Percentiles rank a stretch among this genome's conserved stretches.
Evolutionary conservation across 2,329 filamentous ascomycete species (phyloP).

Genomic region (Pseudocercospora vitis): DNA sequence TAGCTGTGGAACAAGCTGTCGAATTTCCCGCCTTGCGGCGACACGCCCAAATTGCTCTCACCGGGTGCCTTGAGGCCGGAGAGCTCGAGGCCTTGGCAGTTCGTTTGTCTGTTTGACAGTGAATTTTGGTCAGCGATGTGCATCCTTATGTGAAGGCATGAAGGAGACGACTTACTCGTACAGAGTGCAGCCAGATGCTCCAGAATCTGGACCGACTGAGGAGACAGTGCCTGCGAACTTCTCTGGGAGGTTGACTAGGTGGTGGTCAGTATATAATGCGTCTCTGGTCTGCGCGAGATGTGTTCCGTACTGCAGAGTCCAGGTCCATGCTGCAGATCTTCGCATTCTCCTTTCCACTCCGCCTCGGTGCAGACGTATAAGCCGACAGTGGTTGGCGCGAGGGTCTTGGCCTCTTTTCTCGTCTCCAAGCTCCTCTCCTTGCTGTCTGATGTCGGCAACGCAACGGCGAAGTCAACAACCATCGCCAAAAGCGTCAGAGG

Average conservation of each 20-base stretch:
- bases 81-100: conserved; percentile 19
- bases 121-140: not conserved
- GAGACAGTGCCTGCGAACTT: conserved; percentile 19
- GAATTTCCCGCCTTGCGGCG: conserved; percentile 18
- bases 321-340: conserved; percentile 20
- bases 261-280: not conserved
- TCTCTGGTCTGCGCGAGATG: not conserved
- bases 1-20: conserved; percentile 23
- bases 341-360: conserved; percentile 22
- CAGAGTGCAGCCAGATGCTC: conserved; percentile 23
- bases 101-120: conserved; percentile 11
- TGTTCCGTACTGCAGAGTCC: conserved; percentile 25
- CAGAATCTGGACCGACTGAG: conserved; percentile 21
- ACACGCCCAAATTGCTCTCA: conserved; percentile 9
- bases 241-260: conserved; percentile 21
- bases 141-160: not conserved
- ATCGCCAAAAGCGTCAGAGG: conserved; percentile 11
- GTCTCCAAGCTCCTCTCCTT: not conserved
- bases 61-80: conserved; percentile 17
- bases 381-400: conserved; percentile 23
- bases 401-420: conserved; percentile 19
- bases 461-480: conserved; percentile 10
- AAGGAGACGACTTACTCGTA: conserved; percentile 18
- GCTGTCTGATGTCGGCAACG: conserved; percentile 8
- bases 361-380: conserved; percentile 25